A percentile compares a stretch with the other conserved stretches of the same genome.
These are phyloP conservation scores for Coniochaeta sp. DNA, from an alignment of 2,329 filamentous ascomycete genomes.

Conservation along the genomic window DNA sequence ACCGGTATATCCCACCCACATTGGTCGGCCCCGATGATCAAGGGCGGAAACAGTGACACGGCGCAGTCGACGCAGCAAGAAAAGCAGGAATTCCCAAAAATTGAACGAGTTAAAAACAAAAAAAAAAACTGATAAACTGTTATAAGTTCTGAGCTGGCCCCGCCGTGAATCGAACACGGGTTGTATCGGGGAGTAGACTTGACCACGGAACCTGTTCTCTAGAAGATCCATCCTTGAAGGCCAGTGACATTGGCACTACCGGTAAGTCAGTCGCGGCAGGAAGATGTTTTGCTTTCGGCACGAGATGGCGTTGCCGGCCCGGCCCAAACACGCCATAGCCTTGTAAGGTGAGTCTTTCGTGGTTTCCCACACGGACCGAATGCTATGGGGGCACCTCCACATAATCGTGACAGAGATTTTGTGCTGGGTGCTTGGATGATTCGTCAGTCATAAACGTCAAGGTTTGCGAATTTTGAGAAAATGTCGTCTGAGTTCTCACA, in stretches of 20 bases:
- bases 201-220: background rate
- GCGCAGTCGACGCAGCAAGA: too few relatives aligned
- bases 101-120: background rate
- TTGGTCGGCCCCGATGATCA: too few relatives aligned
- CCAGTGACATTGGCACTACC: background rate
- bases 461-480: background rate
- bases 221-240: background rate
- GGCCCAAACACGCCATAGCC: background rate
- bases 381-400: background rate
- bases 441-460: background rate
- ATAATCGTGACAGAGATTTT: background rate
- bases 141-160: background rate
- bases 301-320: background rate
- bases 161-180: constrained; percentile 3
- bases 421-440: background rate
- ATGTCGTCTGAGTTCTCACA: background rate
- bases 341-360: background rate
- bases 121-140: background rate
- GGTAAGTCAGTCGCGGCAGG: background rate
- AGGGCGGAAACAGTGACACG: too few relatives aligned
- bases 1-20: too few relatives aligned
- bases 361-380: background rate
- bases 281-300: background rate
- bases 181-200: background rate
- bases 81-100: too few relatives aligned